These are phyloP conservation scores for Lithospermum erythrorhizon DNA, from an alignment of 257 asterid genomes.

Conservation along the genomic window DNA sequence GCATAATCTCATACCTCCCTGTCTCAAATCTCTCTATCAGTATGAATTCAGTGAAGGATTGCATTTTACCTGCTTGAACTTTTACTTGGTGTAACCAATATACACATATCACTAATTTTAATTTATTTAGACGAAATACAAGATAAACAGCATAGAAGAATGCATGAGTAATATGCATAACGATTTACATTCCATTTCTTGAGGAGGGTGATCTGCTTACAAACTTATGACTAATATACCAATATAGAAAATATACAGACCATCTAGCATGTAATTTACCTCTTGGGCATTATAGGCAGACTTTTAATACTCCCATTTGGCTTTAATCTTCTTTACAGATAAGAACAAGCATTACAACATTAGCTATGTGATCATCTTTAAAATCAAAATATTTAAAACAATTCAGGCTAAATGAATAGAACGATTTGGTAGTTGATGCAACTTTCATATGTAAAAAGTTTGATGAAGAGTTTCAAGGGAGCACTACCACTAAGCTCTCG, in stretches of 20 bases:
- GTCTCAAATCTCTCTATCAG: conserved; percentile 33
- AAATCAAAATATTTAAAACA: not conserved
- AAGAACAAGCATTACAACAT: conserved; percentile 5
- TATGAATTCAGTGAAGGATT: conserved; percentile 12
- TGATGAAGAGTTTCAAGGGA: conserved; percentile 95
- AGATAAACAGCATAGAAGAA: too few relatives aligned
- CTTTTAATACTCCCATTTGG: conserved; percentile 85
- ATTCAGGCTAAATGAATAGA: not conserved
- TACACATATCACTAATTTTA: not conserved
- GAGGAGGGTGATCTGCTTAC: too few relatives aligned
- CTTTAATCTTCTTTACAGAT: conserved; percentile 68
- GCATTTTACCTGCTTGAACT: conserved; percentile 1
- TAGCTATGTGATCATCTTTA: not conserved
- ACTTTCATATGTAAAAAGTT: conserved; percentile 27
- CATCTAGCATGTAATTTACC: conserved; percentile 30
- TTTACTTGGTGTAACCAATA: not conserved
- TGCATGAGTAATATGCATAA: too few relatives aligned
- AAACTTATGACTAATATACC: too few relatives aligned
- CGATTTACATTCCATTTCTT: too few relatives aligned
- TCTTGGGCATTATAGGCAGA: conserved; percentile 98
- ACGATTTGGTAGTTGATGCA: not conserved
- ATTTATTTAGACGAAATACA: not conserved
- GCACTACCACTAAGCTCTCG: conserved; percentile 99
- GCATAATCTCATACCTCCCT: conserved; percentile 98
- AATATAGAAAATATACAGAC: not conserved